phyloP scores from a whole-genome alignment of 805 yeast species.

The Candida ulmi region DNA sequence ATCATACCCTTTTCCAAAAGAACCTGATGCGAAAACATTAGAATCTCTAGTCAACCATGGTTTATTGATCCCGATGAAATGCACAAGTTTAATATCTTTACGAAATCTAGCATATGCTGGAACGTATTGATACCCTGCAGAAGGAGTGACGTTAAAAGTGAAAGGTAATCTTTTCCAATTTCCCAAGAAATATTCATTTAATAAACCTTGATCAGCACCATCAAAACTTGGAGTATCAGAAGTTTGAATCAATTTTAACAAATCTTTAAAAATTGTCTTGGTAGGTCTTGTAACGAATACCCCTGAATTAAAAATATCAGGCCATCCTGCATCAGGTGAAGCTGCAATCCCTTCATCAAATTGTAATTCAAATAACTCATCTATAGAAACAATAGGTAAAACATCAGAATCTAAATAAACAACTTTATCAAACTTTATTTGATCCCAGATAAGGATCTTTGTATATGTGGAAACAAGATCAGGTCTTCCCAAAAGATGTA shows the following conservation, averaged over 20 bases:
- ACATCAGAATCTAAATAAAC: conserved; percentile 64
- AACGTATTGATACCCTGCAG: conserved; percentile 60
- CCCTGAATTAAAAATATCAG: conserved; percentile 78
- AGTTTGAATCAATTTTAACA: conserved; percentile 26
- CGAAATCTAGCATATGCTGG: conserved; percentile 60
- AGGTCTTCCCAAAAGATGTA: conserved; percentile 36
- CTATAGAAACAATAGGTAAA: conserved; percentile 33
- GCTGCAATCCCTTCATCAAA: conserved; percentile 27
- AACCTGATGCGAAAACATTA: conserved; percentile 1
- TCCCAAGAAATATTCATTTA: conserved; percentile 56
- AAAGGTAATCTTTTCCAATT: conserved; percentile 75
- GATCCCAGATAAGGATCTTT: conserved; percentile 43
- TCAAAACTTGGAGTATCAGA: conserved; percentile 45
- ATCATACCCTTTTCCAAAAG: conserved; percentile 10
- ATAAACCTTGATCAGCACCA: conserved; percentile 84
- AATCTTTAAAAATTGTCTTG: conserved; percentile 30
- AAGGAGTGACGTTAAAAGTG: conserved; percentile 72
- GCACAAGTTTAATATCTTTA: conserved; percentile 41
- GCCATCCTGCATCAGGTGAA: conserved; percentile 77
- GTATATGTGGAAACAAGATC: conserved; percentile 44
- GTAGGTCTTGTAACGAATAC: conserved; percentile 54
- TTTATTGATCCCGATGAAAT: conserved; percentile 59
- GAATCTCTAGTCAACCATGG: conserved; percentile 39
- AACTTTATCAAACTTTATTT: conserved; percentile 35
- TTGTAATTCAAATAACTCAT: conserved; percentile 18